Conservation (phyloP, 495 filamentous ascomycete species). For the Cenococcum geophilum region DNA sequence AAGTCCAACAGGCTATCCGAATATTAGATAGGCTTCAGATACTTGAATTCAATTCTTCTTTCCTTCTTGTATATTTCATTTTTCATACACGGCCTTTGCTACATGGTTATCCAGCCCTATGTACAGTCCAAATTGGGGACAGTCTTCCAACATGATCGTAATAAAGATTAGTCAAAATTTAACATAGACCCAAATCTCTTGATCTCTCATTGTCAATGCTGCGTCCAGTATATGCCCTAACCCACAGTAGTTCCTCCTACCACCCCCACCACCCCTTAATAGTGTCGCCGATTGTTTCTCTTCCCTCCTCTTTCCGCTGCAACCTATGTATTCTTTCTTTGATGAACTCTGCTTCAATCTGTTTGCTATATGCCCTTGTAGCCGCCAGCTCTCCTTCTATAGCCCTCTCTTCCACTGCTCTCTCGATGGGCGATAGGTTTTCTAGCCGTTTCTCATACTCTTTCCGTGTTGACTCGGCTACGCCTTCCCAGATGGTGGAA, state of each 20-base stretch:
- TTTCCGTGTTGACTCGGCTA: constrained; percentile 26
- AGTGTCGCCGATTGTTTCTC: constrained; percentile 36
- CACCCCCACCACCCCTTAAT: constrained; percentile 38
- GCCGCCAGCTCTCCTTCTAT: constrained; percentile 34
- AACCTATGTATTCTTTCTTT: constrained; percentile 32
- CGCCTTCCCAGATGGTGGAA: constrained; percentile 19
- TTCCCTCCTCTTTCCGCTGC: constrained; percentile 34
- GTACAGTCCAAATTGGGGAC: too few relatives aligned
- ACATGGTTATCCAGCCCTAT: too few relatives aligned
- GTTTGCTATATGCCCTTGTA: constrained; percentile 26
- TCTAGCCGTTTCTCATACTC: constrained; percentile 32
- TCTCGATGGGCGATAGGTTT: constrained; percentile 27
- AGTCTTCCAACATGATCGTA: too few relatives aligned
- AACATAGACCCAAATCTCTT: too few relatives aligned
- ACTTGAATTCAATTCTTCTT: too few relatives aligned
- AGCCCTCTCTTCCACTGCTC: constrained; percentile 34
- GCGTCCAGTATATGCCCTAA: neutral
- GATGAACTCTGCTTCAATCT: constrained; percentile 26
- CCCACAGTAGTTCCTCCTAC: neutral
- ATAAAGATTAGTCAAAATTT: too few relatives aligned
- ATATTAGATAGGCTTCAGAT: too few relatives aligned
- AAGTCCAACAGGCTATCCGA: too few relatives aligned
- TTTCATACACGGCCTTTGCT: too few relatives aligned
- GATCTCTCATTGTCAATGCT: too few relatives aligned
- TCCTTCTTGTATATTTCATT: too few relatives aligned